Percentiles rank a stretch among this genome's conserved stretches.
phyloP scores from a whole-genome alignment of 176 grass and related monocot genomes.

The Zea mays region Zm-B73-REFERENCE-NAM-5.0 NC_050100.1:207377501-207378000 shows the following conservation, averaged over 20 bases:
- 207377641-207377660: background rate
- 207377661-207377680: background rate
- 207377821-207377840: background rate
- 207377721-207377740: background rate
- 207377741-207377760: background rate
- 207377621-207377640: conserved; percentile 1
- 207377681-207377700: background rate
- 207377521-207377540: background rate
- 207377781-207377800: background rate
- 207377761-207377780: background rate
- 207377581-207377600: background rate
- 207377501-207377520: conserved; percentile 58
- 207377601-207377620: background rate
- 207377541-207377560: conserved; percentile 3
- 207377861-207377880: background rate
- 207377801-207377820: background rate
- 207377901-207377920: background rate
- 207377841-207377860: background rate
- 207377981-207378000: conserved; percentile 16
- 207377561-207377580: background rate
- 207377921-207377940: background rate
- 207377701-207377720: background rate
- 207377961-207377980: background rate
- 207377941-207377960: background rate
- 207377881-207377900: background rate